These are phyloP conservation scores for Silybum marianum DNA, from an alignment of 129 eudicot species.

Conservation along the genomic window DNA sequence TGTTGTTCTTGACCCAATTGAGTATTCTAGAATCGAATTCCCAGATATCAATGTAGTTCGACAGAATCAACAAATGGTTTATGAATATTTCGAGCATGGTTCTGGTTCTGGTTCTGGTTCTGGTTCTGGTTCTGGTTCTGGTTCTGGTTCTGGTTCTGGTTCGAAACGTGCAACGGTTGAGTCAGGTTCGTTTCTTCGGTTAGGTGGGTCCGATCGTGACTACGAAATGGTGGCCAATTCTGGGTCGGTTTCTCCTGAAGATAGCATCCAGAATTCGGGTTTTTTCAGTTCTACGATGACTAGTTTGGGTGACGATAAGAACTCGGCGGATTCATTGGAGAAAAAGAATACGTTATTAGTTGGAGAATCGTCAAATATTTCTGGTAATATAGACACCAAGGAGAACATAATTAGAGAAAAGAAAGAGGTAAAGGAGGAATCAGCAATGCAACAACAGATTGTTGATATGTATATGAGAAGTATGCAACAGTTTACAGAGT, in stretches of 20 bases:
- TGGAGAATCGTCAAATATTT: slow-evolving; percentile 19
- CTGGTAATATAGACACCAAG: slow-evolving; percentile 33
- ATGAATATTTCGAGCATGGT: slow-evolving; percentile 50
- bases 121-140: too few relatives aligned
- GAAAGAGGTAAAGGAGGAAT: slow-evolving; percentile 50
- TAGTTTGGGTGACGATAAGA: slow-evolving; percentile 67
- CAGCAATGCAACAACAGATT: slow-evolving; percentile 79
- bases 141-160: slow-evolving; percentile 2
- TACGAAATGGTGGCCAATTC: slow-evolving; percentile 62
- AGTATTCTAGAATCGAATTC: slow-evolving; percentile 64
- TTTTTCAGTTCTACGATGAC: slow-evolving; percentile 73
- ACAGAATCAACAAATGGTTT: slow-evolving; percentile 73
- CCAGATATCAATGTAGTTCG: slow-evolving; percentile 58
- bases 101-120: too few relatives aligned
- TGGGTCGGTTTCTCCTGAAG: slow-evolving; percentile 49
- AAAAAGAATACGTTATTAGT: slow-evolving; percentile 34
- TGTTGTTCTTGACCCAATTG: slow-evolving; percentile 39
- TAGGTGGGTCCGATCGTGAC: slow-evolving; percentile 58
- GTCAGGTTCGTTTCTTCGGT: slow-evolving; percentile 69
- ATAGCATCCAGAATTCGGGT: slow-evolving; percentile 62
- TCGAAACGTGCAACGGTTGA: slow-evolving; percentile 24
- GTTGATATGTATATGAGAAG: slow-evolving; percentile 94
- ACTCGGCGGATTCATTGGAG: slow-evolving; percentile 61
- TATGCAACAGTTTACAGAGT: slow-evolving; percentile 86
- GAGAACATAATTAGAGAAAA: slow-evolving; percentile 25